These are phyloP conservation scores for Lachancea dasiensis DNA, from an alignment of 805 yeast species.

Conservation along the genomic window DNA sequence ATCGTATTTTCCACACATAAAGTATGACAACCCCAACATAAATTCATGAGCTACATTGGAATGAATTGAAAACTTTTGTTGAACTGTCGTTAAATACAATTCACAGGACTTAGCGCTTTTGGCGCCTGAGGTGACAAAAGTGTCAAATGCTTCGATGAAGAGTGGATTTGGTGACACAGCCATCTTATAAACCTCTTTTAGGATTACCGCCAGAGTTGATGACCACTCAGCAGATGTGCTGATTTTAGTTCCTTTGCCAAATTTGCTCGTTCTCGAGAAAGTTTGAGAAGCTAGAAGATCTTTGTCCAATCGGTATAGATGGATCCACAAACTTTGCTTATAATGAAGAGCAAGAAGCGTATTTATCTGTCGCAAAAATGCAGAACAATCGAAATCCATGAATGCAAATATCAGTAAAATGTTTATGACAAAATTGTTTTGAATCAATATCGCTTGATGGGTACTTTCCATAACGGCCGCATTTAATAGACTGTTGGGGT, in stretches of 20 bases:
- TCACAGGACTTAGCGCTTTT: constrained; percentile 8
- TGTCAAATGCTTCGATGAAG: constrained; percentile 18
- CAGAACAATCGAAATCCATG: constrained; percentile 34
- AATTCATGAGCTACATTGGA: constrained; percentile 23
- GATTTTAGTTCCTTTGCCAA: constrained; percentile 23
- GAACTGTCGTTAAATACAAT: constrained; percentile 16
- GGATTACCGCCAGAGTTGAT: neutral
- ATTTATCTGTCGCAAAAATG: constrained; percentile 19
- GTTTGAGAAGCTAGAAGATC: constrained; percentile 16
- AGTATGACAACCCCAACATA: constrained; percentile 23
- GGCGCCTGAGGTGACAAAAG: constrained; percentile 13
- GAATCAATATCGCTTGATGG: constrained; percentile 26
- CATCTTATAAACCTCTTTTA: constrained; percentile 6
- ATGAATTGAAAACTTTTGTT: constrained; percentile 18
- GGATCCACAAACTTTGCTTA: constrained; percentile 22
- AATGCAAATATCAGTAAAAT: constrained; percentile 33
- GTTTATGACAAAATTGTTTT: constrained; percentile 30
- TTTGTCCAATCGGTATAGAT: constrained; percentile 24
- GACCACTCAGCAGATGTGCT: constrained; percentile 20
- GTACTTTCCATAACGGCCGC: constrained; percentile 25
- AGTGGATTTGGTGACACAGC: constrained; percentile 15
- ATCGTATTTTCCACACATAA: constrained; percentile 22
- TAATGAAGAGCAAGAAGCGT: constrained; percentile 22
- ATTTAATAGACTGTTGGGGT: constrained; percentile 19
- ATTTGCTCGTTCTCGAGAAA: constrained; percentile 20